Base-by-base conservation (phyloP, 345 rosid species). In the Populus alba region DNA sequence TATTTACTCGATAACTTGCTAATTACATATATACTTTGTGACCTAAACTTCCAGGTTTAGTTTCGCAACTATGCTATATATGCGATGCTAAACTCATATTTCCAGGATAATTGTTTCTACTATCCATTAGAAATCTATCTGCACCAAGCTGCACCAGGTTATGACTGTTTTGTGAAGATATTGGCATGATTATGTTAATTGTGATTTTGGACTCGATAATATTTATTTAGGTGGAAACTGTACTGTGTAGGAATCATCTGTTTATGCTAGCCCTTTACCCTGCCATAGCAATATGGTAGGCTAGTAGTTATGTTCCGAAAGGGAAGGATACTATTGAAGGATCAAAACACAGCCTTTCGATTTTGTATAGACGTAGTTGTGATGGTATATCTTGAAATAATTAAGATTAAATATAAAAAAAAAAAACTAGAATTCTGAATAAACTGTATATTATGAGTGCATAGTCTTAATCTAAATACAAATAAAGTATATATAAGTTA, bases 21-120 rank as follows among this genome's bases (percentile, higher is more conserved):
- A 47, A 72, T 33, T 78, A 59, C 25, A 76, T 70, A 35, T 67
- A 72, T 83, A 39, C 37, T 73, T 63, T 18, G 22, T 6, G 33
- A 43, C 12, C 49, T 20, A 70, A 76, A 29, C 35, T 66, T 27
- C 7, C 47, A 55, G 59, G 27, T 55, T 76, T 66, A 41, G 49
- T 39, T 43, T 67, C 29, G 37, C 72, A 71, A 61, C 25, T 10
- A 15, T 71, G n/a, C 23, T 43, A 55, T 70, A 37, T 31, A 37
- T 49, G 3, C 15, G 23, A n/a, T 70, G 43, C n/a, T 25, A 38
- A 69, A 6, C 18, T 27, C 20, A 18, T 20, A 59, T 49, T 11
- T 0, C 65, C 8, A 49, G 53, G 62, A 45, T 16, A 49, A 23
- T 38, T 35, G 65, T 20, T 33, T 63, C 68, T 51, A 17, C 18